A percentile compares a stretch with the other conserved stretches of the same genome.
Evolutionary conservation across 2,329 filamentous ascomycete species (phyloP).

Genomic region (Pseudomassariella vexata): DNA sequence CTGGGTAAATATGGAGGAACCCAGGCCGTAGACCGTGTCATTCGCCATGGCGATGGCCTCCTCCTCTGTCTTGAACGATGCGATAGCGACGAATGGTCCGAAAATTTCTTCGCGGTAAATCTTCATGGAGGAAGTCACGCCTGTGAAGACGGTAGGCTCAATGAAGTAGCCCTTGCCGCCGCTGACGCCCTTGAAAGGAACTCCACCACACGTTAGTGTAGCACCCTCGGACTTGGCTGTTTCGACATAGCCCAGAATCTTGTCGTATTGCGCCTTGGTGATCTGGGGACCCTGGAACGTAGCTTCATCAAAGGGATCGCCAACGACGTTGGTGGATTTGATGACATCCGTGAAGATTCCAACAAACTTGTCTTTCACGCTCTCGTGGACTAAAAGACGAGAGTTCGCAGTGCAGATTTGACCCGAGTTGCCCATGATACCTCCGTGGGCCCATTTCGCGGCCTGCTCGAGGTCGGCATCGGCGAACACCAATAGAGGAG

Average conservation of each 20-base stretch:
- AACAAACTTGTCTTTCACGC: slow-evolving; percentile 58
- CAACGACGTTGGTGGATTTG: slow-evolving; percentile 55
- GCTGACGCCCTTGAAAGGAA: slow-evolving; percentile 23
- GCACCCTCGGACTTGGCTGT: slow-evolving; percentile 66
- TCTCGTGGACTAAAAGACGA: slow-evolving; percentile 58
- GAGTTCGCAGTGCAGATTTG: slow-evolving; percentile 63
- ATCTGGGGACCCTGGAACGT: slow-evolving; percentile 74
- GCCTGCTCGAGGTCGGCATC: slow-evolving; percentile 63
- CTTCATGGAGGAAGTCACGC: slow-evolving; percentile 33
- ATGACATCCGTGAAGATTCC: slow-evolving; percentile 54
- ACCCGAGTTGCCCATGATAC: slow-evolving; percentile 55
- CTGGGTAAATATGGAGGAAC: slow-evolving; percentile 55
- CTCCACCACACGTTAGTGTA: slow-evolving; percentile 57
- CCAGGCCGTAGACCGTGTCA: slow-evolving; percentile 55
- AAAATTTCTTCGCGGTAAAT: slow-evolving; percentile 43
- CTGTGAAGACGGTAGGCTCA: slow-evolving; percentile 38
- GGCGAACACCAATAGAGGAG: slow-evolving; percentile 56
- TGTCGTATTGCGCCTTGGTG: slow-evolving; percentile 64
- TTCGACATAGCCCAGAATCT: slow-evolving; percentile 65
- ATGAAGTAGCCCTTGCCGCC: slow-evolving; percentile 40
- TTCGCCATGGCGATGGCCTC: slow-evolving; percentile 38
- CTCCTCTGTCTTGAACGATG: slow-evolving; percentile 34
- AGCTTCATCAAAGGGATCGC: slow-evolving; percentile 62
- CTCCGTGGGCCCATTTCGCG: slow-evolving; percentile 50
- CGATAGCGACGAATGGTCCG: slow-evolving; percentile 36